Evolutionary conservation across 768 basidiomycete genomes (phyloP), one percentile per base, ranked within the genome.

Genomic region (Lentinula raphanica): DNA sequence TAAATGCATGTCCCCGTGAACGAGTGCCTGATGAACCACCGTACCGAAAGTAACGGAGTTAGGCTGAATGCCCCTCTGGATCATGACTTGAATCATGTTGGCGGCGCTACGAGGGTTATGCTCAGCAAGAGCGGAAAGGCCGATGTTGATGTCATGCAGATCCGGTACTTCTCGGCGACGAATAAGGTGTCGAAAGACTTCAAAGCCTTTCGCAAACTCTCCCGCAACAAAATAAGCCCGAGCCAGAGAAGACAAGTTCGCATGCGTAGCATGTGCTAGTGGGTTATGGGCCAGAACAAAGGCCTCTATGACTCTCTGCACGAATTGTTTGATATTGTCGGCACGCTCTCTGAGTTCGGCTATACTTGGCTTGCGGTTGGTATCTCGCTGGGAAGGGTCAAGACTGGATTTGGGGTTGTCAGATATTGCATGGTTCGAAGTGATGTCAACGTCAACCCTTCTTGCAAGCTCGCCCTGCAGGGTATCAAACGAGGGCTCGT

Each of bases 141-240:
- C 78, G 49, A 90, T 80, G 63, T 88, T 88, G 50, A 87, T 71
- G 64, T 90, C 88, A 65, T 81, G 72, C 38, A 78, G 61, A 67
- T 90, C 86, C 15, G 86, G 86, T 53, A 78, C 64, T 65, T 85
- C 80, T 56, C 66, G 69, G 49, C 83, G 80, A 23, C 67, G 61
- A 39, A 82, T 65, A 36, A 88, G 65, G 56, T 77, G 57, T 53
- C 71, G 72, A 63, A 90, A 71, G 23, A 75, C 69, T 9, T 68
- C 63, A 56, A 86, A 73, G 2, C 83, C 86, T 39, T 77, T 72
- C 44, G 63, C 49, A 61, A 76, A 66, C 46, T 77, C 67, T 21
- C 81, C 84, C 25, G 84, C 69, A 58, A 87, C 75, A 63, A 87
- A 83, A 67, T 79, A 79, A 21, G 79, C 83, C 58, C 86, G 79